A percentile compares a stretch with the other conserved stretches of the same genome.
Evolutionary conservation across 352 stramenopile species (phyloP).

Genomic region (Thalassiosira livingstoniorum): DNA sequence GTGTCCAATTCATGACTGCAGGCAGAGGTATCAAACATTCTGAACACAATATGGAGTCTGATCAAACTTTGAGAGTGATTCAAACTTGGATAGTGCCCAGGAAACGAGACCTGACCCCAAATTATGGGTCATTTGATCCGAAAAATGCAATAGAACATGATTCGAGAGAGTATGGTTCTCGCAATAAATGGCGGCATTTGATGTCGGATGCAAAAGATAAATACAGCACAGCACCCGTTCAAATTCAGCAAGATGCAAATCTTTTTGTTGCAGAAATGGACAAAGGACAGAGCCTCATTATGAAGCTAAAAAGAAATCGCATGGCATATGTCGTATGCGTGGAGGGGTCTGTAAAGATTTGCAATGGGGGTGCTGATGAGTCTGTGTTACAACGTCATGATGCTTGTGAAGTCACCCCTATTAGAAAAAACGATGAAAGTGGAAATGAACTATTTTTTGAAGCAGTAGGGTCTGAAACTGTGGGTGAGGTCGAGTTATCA

Average conservation of each 20-base stretch:
- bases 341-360: conserved; percentile 73
- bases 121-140: conserved; percentile 75
- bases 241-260: conserved; percentile 83
- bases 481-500: conserved; percentile 15
- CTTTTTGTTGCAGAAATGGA: conserved; percentile 79
- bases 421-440: neutral
- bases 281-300: conserved; percentile 41
- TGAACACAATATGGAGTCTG: conserved; percentile 76
- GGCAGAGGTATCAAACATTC: conserved; percentile 79
- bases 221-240: conserved; percentile 54
- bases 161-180: neutral
- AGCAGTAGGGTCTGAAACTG: conserved; percentile 15
- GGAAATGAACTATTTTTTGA: conserved; percentile 16
- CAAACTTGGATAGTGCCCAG: conserved; percentile 84
- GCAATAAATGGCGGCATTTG: conserved; percentile 72
- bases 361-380: conserved; percentile 39
- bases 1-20: conserved; percentile 87
- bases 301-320: conserved; percentile 59
- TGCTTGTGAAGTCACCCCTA: conserved; percentile 66
- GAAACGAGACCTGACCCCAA: conserved; percentile 63
- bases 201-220: conserved; percentile 61
- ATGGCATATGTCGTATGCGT: conserved; percentile 83
- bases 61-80: conserved; percentile 83
- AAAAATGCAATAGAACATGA: conserved; percentile 13
- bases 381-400: conserved; percentile 59